Percentiles rank a stretch among this genome's conserved stretches.
phyloP scores from a whole-genome alignment of 2,329 filamentous ascomycete genomes.

The Trichophyton schoenleinii region DNA sequence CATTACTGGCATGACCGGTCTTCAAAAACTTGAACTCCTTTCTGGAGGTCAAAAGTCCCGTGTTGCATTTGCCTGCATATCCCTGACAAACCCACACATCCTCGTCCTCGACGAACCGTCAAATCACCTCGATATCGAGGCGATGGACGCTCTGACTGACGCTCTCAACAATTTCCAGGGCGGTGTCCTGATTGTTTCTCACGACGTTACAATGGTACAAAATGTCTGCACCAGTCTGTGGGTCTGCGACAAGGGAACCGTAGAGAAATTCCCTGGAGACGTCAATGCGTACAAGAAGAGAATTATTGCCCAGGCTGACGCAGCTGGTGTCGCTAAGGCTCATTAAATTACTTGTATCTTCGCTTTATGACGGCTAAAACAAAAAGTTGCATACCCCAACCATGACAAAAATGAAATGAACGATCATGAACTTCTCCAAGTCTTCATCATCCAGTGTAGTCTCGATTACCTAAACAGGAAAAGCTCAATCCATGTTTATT shows the following conservation, averaged over 20 bases:
- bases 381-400: too few relatives aligned
- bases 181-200: constrained; percentile 94
- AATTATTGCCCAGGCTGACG: constrained; percentile 79
- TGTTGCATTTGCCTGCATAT: constrained; percentile 94
- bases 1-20: constrained; percentile 83
- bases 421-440: too few relatives aligned
- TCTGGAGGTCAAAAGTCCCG: constrained; percentile 98
- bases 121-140: constrained; percentile 97
- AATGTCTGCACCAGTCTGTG: constrained; percentile 89
- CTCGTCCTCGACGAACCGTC: constrained; percentile 96
- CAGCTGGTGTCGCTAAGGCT: constrained; percentile 57
- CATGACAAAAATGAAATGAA: too few relatives aligned
- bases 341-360: constrained; percentile 22
- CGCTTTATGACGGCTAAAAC: neutral
- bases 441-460: too few relatives aligned
- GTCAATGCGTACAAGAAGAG: constrained; percentile 97
- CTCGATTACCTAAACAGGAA: too few relatives aligned
- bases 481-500: too few relatives aligned
- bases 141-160: constrained; percentile 86
- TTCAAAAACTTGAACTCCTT: constrained; percentile 88
- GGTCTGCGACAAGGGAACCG: constrained; percentile 89
- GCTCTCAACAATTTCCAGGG: constrained; percentile 81
- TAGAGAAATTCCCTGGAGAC: constrained; percentile 91
- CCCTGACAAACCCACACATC: constrained; percentile 88
- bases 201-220: constrained; percentile 98